Evolutionary conservation across 1,139 yeast species (phyloP).

Genomic region (Yamadazyma kanchanaburiensis): DNA sequence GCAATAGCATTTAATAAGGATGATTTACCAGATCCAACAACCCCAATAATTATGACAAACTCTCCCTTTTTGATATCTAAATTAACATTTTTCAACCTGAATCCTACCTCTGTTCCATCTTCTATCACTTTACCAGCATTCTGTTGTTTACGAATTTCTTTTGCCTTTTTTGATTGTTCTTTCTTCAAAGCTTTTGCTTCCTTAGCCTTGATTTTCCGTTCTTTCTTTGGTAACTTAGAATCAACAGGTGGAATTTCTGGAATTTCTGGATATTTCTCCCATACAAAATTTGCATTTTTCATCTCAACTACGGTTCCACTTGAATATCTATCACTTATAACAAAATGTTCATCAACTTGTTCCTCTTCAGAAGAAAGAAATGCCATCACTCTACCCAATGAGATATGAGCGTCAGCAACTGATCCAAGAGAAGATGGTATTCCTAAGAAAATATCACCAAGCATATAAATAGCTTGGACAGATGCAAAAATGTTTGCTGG

Average conservation of each 20-base stretch:
- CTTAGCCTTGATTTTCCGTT: constrained; percentile 5
- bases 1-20: constrained; percentile 51
- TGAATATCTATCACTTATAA: constrained; percentile 8
- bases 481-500: constrained; percentile 80
- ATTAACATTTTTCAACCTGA: constrained; percentile 27
- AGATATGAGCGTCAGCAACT: constrained; percentile 67
- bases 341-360: constrained; percentile 2
- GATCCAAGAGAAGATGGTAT: constrained; percentile 64
- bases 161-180: constrained; percentile 6
- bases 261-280: constrained; percentile 39
- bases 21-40: constrained; percentile 71
- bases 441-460: constrained; percentile 45
- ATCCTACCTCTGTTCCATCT: constrained; percentile 1
- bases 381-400: constrained; percentile 56
- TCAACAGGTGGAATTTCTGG: too few relatives aligned
- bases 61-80: constrained; percentile 51
- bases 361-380: constrained; percentile 42
- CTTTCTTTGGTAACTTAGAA: constrained; percentile 13
- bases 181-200: constrained; percentile 2
- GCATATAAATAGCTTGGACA: constrained; percentile 52
- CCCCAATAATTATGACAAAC: constrained; percentile 66
- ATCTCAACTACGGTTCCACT: constrained; percentile 12
- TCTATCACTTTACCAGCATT: constrained; percentile 3
- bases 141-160: constrained; percentile 9
- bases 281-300: constrained; percentile 28